These are phyloP conservation scores for Porpolomopsis calyptriformis DNA, from an alignment of 768 basidiomycete genomes.

Conservation along the genomic window DNA sequence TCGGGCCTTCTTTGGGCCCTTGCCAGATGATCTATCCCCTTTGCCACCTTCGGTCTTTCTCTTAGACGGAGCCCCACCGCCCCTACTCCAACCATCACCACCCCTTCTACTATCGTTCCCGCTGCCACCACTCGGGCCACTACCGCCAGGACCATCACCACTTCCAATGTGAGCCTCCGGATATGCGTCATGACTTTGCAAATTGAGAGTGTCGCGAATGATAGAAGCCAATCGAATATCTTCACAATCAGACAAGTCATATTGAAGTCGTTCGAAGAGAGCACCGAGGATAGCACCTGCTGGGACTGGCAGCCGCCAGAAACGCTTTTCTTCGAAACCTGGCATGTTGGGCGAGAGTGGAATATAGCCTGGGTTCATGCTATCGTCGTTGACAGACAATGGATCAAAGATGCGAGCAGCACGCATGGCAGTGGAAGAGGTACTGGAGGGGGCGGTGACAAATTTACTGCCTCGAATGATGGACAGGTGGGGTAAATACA, in stretches of 20 bases:
- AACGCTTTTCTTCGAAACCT: constrained; percentile 8
- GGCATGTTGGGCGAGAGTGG: constrained; percentile 7
- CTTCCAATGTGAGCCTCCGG: neutral
- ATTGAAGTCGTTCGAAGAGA: constrained; percentile 7
- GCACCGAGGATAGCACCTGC: constrained; percentile 7
- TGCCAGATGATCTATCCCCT: neutral
- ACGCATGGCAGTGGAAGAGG: constrained; percentile 2
- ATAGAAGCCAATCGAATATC: constrained; percentile 2
- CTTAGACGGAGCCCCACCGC: neutral
- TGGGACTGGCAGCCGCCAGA: constrained; percentile 8
- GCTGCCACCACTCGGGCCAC: constrained; percentile 4
- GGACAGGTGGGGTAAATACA: neutral
- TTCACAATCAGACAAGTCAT: constrained; percentile 4
- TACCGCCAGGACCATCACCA: constrained; percentile 2
- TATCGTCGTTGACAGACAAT: neutral
- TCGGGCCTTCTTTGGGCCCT: constrained; percentile 6
- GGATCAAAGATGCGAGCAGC: constrained; percentile 4
- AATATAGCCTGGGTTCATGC: neutral
- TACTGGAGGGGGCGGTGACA: neutral
- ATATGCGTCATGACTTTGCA: neutral
- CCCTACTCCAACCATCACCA: constrained; percentile 1
- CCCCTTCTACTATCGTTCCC: constrained; percentile 1
- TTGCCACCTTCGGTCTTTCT: neutral
- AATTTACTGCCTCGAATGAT: constrained; percentile 1
- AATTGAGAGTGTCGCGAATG: constrained; percentile 1